Evolutionary conservation across 2,329 filamentous ascomycete genomes (phyloP), one percentile per base, ranked within the genome.

Genomic region (Graphiopsis chlorocephala): DNA sequence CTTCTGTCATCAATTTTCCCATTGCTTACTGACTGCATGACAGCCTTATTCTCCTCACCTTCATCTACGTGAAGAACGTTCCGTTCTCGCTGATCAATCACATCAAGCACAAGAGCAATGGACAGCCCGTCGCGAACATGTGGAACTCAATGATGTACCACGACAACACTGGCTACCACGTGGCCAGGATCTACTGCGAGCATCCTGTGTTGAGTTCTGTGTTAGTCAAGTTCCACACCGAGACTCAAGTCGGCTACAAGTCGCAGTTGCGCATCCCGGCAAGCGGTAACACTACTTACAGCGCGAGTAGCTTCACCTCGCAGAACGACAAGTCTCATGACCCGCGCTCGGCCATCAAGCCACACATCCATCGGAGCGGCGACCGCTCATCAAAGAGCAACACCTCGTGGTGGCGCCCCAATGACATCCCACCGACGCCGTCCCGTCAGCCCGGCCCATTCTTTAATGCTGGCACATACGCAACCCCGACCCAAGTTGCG

Each of bases 111-210:
- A 61, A 61, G 7, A 63, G 66, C 53, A 72, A 68, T 28, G 66
- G 65, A 10, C 66, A 71, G 50, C 64, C 68, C 8, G 69, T 74
- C 23, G 68, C 66, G 7, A 74, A 75, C 67, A 75, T 75, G 73
- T 75, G 73, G 73, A 73, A 73, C 57, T 72, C 72, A 31, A 74
- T 74, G 73, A 66, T 70, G 38, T 71, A 73, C 55, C 64, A 69
- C 17, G 62, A 52, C 23, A 69, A 72, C 11, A 66, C 66, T 23
- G 73, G 71, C 28, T 70, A 71, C 23, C 52, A 66, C 42, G 72
- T 75, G 14, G 66, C 74, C 53, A 63, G 72, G 66, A 65, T 63
- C 20, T 75, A 66, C 65, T 69, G 73, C 53, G 58, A 65, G 48
- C 58, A 65, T 25, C 56, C 63, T 56, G 53, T 55, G n/a, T 48